Percentiles rank a stretch among this genome's conserved stretches.
Conservation (phyloP, 805 yeast species). For the Saccharomycopsis sp. region DNA sequence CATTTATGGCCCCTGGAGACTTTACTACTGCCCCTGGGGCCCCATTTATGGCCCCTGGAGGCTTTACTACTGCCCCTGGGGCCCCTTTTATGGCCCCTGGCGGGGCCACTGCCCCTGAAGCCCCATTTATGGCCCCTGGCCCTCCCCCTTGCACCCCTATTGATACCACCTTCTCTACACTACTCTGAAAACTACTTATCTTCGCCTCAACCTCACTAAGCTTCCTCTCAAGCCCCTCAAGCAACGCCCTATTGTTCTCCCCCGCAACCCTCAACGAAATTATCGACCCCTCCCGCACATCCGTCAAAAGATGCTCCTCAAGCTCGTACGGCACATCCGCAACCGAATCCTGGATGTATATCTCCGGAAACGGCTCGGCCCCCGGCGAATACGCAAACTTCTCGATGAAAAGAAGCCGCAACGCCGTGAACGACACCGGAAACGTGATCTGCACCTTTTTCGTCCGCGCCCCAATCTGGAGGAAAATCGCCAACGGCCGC, state of each 20-base stretch:
- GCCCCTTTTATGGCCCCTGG: too few species aligned
- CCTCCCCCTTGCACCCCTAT: too few species aligned
- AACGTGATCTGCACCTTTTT: conserved; percentile 39
- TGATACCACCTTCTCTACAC: conserved; percentile 21
- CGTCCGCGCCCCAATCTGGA: conserved; percentile 45
- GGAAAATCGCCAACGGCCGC: conserved; percentile 31
- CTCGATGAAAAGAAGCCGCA: conserved; percentile 74
- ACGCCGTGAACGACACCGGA: conserved; percentile 34
- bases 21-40: too few species aligned
- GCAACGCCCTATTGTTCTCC: conserved; percentile 19
- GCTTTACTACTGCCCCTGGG: too few species aligned
- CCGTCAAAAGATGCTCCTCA: conserved; percentile 54
- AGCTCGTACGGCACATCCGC: conserved; percentile 67
- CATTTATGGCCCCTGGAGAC: too few species aligned
- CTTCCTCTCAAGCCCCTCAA: conserved; percentile 20
- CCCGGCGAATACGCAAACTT: conserved; percentile 82
- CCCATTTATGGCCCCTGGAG: too few species aligned
- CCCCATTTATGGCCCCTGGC: too few species aligned
- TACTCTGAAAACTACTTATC: conserved; percentile 12
- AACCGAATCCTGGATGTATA: conserved; percentile 59
- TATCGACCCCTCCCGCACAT: conserved; percentile 52
- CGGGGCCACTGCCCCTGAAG: too few species aligned
- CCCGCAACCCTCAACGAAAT: conserved; percentile 50
- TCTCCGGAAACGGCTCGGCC: conserved; percentile 63
- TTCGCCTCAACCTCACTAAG: conserved; percentile 25